phyloP scores from a whole-genome alignment of 2,329 filamentous ascomycete genomes.

The Colletotrichum sp. region DNA sequence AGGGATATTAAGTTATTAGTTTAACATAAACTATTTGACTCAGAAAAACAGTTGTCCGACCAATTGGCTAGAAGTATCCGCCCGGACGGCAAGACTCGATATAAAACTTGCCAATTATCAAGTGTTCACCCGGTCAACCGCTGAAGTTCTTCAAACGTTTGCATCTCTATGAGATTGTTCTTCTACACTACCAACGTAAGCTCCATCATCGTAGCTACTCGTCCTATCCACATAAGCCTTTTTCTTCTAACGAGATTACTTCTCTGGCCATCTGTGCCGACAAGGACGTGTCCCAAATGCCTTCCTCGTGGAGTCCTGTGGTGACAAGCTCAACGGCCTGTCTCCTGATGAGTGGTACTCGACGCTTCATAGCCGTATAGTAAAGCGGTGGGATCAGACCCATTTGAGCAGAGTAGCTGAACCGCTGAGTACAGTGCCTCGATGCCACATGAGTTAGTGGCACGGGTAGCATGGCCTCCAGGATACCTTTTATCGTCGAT shows the following conservation, averaged over 20 bases:
- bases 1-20: no score
- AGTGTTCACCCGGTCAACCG: no score
- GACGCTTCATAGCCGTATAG: background rate
- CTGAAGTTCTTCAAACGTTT: no score
- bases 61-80: no score
- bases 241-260: background rate
- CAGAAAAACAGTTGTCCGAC: no score
- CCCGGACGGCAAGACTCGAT: background rate
- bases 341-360: background rate
- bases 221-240: background rate
- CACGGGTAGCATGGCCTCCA: background rate
- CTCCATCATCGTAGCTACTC: background rate
- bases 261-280: background rate
- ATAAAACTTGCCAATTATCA: background rate
- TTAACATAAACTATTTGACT: no score
- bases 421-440: background rate
- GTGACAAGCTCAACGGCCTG: background rate
- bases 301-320: background rate
- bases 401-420: background rate
- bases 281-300: background rate
- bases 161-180: background rate
- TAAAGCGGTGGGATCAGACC: background rate
- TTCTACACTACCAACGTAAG: background rate
- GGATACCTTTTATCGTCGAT: background rate
- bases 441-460: background rate